Conservation (phyloP, 805 yeast genomes). For the Saccharomycopsis sp. region DNA sequence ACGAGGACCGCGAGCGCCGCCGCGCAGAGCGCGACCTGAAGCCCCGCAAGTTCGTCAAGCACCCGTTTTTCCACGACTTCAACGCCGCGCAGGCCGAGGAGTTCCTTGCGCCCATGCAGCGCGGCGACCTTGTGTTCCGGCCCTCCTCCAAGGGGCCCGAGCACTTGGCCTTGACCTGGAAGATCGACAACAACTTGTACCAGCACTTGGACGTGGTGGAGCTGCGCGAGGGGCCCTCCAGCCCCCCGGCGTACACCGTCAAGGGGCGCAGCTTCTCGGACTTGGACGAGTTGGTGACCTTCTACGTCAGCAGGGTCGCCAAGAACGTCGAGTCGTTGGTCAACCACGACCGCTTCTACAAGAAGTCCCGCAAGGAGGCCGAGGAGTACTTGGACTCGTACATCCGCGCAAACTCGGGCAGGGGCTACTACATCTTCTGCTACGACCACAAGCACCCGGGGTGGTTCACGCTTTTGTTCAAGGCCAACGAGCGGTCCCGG, state of each 20-base stretch:
- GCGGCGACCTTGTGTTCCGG: slow-evolving; percentile 90
- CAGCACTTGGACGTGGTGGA: slow-evolving; percentile 85
- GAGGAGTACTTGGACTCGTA: slow-evolving; percentile 82
- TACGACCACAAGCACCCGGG: slow-evolving; percentile 89
- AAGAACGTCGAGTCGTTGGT: slow-evolving; percentile 78
- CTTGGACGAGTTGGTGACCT: slow-evolving; percentile 86
- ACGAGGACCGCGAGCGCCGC: slow-evolving; percentile 48
- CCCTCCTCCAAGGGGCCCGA: slow-evolving; percentile 89
- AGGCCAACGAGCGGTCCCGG: slow-evolving; percentile 61
- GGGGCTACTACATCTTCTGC: slow-evolving; percentile 87
- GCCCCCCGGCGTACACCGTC: slow-evolving; percentile 55
- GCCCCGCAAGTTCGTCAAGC: slow-evolving; percentile 74
- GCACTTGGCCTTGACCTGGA: slow-evolving; percentile 93
- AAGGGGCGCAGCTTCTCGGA: slow-evolving; percentile 72
- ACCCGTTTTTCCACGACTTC: slow-evolving; percentile 81
- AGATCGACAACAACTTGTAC: slow-evolving; percentile 81
- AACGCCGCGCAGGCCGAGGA: slow-evolving; percentile 87
- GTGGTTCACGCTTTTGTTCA: slow-evolving; percentile 83
- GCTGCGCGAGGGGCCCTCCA: slow-evolving; percentile 68
- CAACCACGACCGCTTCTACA: slow-evolving; percentile 80
- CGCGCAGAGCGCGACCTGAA: slow-evolving; percentile 61
- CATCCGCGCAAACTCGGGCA: slow-evolving; percentile 83
- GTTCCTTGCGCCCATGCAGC: slow-evolving; percentile 75
- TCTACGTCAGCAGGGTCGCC: slow-evolving; percentile 79
- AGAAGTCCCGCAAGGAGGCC: slow-evolving; percentile 73